phyloP scores from a whole-genome alignment of 805 yeast genomes.

The Lipomyces orientalis region DNA sequence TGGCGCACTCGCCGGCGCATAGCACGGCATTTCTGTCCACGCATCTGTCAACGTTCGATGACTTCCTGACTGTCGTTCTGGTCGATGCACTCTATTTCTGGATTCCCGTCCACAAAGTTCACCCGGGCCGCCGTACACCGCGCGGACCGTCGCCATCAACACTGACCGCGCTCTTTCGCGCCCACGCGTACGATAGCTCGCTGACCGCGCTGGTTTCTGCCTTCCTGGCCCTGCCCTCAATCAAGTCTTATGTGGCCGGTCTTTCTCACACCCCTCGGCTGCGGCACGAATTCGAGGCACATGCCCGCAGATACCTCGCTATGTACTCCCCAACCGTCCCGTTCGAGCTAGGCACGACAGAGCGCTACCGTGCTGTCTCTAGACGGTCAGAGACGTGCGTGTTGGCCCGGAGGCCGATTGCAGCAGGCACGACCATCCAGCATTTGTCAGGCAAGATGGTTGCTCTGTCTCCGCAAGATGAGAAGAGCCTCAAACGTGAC shows the following conservation, averaged over 20 bases:
- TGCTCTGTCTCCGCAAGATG: slow-evolving; percentile 45
- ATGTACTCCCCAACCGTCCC: slow-evolving; percentile 49
- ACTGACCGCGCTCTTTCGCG: slow-evolving; percentile 18
- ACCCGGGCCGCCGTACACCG: slow-evolving; percentile 26
- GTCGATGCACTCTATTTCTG: slow-evolving; percentile 33
- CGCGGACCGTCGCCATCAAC: slow-evolving; percentile 21
- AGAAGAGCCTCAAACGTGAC: slow-evolving; percentile 47
- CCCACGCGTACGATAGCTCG: not conserved
- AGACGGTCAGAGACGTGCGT: slow-evolving; percentile 49
- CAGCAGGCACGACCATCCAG: slow-evolving; percentile 46
- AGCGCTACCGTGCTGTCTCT: slow-evolving; percentile 47
- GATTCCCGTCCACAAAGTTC: slow-evolving; percentile 32
- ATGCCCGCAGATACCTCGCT: slow-evolving; percentile 48
- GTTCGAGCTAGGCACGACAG: slow-evolving; percentile 53
- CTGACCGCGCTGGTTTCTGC: slow-evolving; percentile 8
- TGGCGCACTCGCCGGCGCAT: not conserved
- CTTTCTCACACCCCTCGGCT: slow-evolving; percentile 21
- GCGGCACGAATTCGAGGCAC: slow-evolving; percentile 47
- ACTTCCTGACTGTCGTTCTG: slow-evolving; percentile 29
- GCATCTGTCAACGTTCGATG: slow-evolving; percentile 31
- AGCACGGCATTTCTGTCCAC: slow-evolving; percentile 17
- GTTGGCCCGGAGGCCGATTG: slow-evolving; percentile 46
- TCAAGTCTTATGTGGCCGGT: slow-evolving; percentile 20
- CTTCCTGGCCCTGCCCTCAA: slow-evolving; percentile 18
- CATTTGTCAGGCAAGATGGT: slow-evolving; percentile 50